Evolutionary conservation across 441 rosid genomes (phyloP).

Genomic region (Pelargonium fulgidum): DNA sequence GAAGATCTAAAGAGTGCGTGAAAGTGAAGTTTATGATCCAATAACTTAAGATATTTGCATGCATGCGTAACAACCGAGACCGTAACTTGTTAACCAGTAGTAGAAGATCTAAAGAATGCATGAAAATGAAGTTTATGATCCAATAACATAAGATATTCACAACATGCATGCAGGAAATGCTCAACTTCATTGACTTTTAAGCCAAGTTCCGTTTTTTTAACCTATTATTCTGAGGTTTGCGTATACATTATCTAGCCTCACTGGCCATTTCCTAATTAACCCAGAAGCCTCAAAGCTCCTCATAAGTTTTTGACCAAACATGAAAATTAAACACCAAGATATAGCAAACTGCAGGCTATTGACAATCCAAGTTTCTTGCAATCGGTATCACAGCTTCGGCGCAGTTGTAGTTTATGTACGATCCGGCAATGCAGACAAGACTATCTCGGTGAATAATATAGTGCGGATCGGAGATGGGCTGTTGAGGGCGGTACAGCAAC

Average conservation of each 20-base stretch:
- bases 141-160: no score
- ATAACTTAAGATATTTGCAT: no score
- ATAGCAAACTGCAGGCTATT: slow-evolving; percentile 18
- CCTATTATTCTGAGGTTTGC: slow-evolving; percentile 11
- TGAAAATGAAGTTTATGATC: neutral
- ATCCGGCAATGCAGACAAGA: slow-evolving; percentile 24
- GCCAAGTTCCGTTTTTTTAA: slow-evolving; percentile 22
- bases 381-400: slow-evolving; percentile 6
- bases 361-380: slow-evolving; percentile 12
- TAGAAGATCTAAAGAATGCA: neutral
- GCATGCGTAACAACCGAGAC: neutral
- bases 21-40: neutral
- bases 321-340: slow-evolving; percentile 18
- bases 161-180: slow-evolving; percentile 15
- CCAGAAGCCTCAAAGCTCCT: neutral
- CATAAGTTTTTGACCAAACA: slow-evolving; percentile 17
- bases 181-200: slow-evolving; percentile 20
- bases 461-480: slow-evolving; percentile 27
- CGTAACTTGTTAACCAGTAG: neutral
- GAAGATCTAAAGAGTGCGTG: neutral
- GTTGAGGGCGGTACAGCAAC: slow-evolving; percentile 28
- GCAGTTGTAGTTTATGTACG: neutral
- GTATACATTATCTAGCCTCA: slow-evolving; percentile 35
- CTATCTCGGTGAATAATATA: slow-evolving; percentile 34
- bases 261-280: slow-evolving; percentile 18